A percentile compares a stretch with the other conserved stretches of the same genome.
Evolutionary conservation across 192 early-diverging fungal genomes (phyloP).

Genomic region (Backusella psychrophila): DNA sequence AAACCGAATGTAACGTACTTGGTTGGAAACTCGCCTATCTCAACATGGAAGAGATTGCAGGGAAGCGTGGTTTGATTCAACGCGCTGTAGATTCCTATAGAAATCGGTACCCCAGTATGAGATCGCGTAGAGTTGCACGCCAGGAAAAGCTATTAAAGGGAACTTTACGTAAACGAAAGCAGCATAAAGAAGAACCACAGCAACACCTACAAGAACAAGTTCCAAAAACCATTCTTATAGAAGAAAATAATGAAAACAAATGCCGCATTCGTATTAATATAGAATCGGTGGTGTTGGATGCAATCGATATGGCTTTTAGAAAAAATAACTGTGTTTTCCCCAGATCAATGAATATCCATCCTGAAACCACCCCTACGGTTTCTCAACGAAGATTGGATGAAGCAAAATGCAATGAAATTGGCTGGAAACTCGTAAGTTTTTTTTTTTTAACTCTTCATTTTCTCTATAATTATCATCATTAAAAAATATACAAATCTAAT

Average conservation of each 20-base stretch:
- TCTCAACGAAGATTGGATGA: conserved; percentile 38
- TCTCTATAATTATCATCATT: background rate
- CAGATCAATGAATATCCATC: conserved; percentile 31
- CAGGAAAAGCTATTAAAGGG: conserved; percentile 67
- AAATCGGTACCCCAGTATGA: conserved; percentile 64
- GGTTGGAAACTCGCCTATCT: conserved; percentile 84
- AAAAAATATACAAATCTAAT: conserved; percentile 10
- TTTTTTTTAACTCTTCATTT: background rate
- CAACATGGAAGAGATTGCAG: conserved; percentile 64
- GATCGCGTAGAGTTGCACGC: conserved; percentile 71
- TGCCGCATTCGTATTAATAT: conserved; percentile 48
- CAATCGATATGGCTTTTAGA: conserved; percentile 45
- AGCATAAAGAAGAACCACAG: background rate
- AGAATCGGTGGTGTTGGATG: conserved; percentile 42
- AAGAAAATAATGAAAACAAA: conserved; percentile 11
- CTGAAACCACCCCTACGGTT: conserved; percentile 20
- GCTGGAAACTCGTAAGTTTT: conserved; percentile 61
- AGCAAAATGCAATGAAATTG: conserved; percentile 55
- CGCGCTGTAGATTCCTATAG: conserved; percentile 82
- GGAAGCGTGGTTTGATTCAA: conserved; percentile 80
- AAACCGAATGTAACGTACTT: conserved; percentile 78
- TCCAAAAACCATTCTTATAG: conserved; percentile 21
- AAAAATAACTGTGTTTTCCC: conserved; percentile 57
- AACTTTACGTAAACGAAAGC: conserved; percentile 48
- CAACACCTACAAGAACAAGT: background rate